Base-by-base conservation (phyloP, 2,329 filamentous ascomycete genomes). In the Didymella pinodella region DNA sequence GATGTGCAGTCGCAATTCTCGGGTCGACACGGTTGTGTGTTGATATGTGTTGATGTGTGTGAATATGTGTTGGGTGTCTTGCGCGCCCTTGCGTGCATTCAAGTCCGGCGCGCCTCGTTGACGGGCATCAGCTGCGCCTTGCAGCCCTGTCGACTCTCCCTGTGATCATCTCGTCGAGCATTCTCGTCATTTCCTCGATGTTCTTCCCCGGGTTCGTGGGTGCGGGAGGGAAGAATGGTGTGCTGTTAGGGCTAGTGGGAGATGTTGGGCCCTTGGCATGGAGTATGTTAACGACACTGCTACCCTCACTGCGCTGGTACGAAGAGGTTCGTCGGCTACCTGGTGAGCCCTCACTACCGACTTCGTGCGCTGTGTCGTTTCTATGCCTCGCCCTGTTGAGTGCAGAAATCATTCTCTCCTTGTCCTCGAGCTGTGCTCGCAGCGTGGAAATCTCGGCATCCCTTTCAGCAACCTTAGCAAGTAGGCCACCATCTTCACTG, bases 81-180 rank as follows among this genome's bases (percentile, higher is more conserved):
- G 18, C 16, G 16, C 31, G 31, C 56, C 50, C 56, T 59, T 54
- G 45, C 56, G 10, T 54, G 51, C 48, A 36, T 38, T 57, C 38
- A 52, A 61, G 54, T 38, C 55, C 57, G 65, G 62, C 58, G 63
- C 29, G 61, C 59, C 57, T 70, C 65, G 20, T 51, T 63, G 26
- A 64, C 63, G 7, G 68, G 60, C 62, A 65, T 65, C n/a, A 72
- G 57, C 72, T 76, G 12, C 70, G 69, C 52, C 74, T 48, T 87
- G 85, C 49, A 89, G 90, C 65, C 57, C 67, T 66, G 84, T 69
- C 90, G 52, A 96, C 90, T 55, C 92, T 88, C 72, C 90, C 57
- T 90, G 88, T 90, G 59, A 97, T 95, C 94, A 98, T 97, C 78
- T 97, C 92, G 70, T 98, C 94, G 26, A 97, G 85, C 81, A 97